Base-by-base conservation (phyloP, 2,329 filamentous ascomycete genomes). In the Drechmeria coniospora region DNA sequence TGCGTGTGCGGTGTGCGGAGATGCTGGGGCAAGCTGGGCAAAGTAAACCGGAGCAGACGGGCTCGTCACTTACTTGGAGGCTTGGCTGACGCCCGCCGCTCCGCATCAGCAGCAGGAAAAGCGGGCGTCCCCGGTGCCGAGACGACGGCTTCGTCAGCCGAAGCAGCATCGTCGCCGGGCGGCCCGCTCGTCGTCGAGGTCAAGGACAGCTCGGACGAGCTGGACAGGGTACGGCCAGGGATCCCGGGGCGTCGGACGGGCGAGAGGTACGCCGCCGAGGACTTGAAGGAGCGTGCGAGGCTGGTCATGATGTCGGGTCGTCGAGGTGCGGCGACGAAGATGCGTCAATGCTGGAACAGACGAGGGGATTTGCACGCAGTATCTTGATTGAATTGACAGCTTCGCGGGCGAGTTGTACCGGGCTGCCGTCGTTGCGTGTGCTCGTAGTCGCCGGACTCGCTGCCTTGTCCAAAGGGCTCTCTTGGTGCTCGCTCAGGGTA, bases 221-320 rank as follows among this genome's bases (percentile, higher is more conserved):
- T 59, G 30, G 63, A 65, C 33, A 60, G 45, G 24, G 51, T 55
- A 30, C 57, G 57, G 27, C 51, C 49, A 14, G 56, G 46, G 42
- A 58, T 58, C 22, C 48, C 47, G 20, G 61, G 63, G 23, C 61
- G 54, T 34, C 58, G 49, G 12, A 44, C 42, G 25, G 57, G 54
- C 30, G 59, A 50, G 19, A 62, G 47, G 37, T 59, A 61, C 15
- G 51, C 51, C 22, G 53, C 49, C 22, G 59, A 47, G 6, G 60
- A 53, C 37, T 64, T 55, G 44, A 68, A 57, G 9, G 63, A 63
- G 37, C 61, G 57, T 25, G 57, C 53, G 33, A 65, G 49, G 43
- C 50, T 58, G 32, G 62, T 54, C 63, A 68, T 68, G 29, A n/a
- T 17, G 27, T n/a, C n/a, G n/a, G n/a, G n/a, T n/a, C n/a, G n/a